A percentile compares a stretch with the other conserved stretches of the same genome.
Evolutionary conservation across 2,329 filamentous ascomycete species (phyloP).

Genomic region (Chrysoporthe puriensis): DNA sequence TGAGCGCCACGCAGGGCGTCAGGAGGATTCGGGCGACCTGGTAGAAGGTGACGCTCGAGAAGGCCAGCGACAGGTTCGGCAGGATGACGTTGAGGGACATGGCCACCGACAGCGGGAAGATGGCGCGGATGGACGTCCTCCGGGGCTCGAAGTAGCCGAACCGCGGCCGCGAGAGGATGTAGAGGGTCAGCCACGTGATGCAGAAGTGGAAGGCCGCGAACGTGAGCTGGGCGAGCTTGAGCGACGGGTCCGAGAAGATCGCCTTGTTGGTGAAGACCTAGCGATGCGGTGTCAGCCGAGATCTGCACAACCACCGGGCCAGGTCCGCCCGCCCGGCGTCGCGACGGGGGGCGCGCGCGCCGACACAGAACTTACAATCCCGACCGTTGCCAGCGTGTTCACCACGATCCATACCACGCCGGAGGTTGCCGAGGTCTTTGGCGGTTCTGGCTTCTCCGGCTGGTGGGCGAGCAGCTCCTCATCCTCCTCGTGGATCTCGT

Average conservation of each 20-base stretch:
- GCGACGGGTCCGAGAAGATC: conserved; percentile 66
- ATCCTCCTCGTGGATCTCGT: conserved; percentile 49
- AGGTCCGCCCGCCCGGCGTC: not conserved
- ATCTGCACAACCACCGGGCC: not conserved
- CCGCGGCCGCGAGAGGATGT: conserved; percentile 59
- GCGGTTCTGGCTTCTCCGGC: conserved; percentile 40
- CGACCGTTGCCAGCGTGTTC: conserved; percentile 66
- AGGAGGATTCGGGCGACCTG: conserved; percentile 70
- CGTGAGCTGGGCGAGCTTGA: conserved; percentile 65
- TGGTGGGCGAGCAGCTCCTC: conserved; percentile 44
- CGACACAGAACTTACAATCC: conserved; percentile 54
- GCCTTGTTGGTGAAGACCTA: conserved; percentile 73
- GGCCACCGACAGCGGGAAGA: conserved; percentile 66
- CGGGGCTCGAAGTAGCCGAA: conserved; percentile 64
- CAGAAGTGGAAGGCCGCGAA: conserved; percentile 73
- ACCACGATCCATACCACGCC: conserved; percentile 60
- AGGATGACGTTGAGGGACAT: conserved; percentile 73
- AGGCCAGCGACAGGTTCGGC: conserved; percentile 69
- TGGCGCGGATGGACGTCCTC: conserved; percentile 55
- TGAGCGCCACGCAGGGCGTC: conserved; percentile 65
- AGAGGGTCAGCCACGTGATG: conserved; percentile 67
- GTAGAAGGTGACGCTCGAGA: conserved; percentile 71
- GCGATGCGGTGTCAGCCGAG: conserved; percentile 9
- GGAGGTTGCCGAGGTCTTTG: conserved; percentile 42
- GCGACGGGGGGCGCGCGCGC: too few species aligned